Evolutionary conservation across 2,329 filamentous ascomycete genomes (phyloP).

Genomic region (Fusarium neocosmosporiellum): DNA sequence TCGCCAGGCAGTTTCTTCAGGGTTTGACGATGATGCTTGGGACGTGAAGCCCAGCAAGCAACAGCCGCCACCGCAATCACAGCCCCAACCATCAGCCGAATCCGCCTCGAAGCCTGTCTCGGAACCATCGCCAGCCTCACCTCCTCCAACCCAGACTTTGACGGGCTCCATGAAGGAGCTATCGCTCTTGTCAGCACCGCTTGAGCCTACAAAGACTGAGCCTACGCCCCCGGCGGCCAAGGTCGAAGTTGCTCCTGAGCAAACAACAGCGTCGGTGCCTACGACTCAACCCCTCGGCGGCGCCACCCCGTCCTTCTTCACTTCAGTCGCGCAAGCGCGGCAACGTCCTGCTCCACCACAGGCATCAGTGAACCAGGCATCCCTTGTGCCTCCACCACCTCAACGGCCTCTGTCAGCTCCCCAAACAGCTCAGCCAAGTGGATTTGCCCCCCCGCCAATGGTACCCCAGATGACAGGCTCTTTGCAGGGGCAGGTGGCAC

Average conservation of each 20-base stretch:
- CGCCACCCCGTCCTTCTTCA: slow-evolving; percentile 70
- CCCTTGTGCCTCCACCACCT: slow-evolving; percentile 80
- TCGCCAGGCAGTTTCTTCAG: slow-evolving; percentile 52
- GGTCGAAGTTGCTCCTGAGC: slow-evolving; percentile 19
- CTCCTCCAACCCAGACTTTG: slow-evolving; percentile 59
- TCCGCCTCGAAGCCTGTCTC: slow-evolving; percentile 39
- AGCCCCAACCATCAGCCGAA: slow-evolving; percentile 21
- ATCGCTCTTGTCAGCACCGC: slow-evolving; percentile 63
- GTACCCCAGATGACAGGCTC: slow-evolving; percentile 87
- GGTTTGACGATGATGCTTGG: slow-evolving; percentile 98
- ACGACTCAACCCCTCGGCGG: slow-evolving; percentile 61
- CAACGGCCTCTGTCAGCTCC: slow-evolving; percentile 88
- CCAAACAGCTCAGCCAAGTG: slow-evolving; percentile 79
- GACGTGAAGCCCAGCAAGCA: slow-evolving; percentile 87
- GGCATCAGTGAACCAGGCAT: slow-evolving; percentile 64
- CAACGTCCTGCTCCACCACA: slow-evolving; percentile 49
- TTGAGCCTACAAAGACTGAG: slow-evolving; percentile 61
- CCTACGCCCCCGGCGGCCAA: slow-evolving; percentile 44
- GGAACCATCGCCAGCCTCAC: slow-evolving; percentile 27
- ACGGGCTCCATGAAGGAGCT: slow-evolving; percentile 75
- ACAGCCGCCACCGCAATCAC: slow-evolving; percentile 40
- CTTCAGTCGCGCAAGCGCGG: slow-evolving; percentile 57
- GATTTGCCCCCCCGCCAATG: slow-evolving; percentile 78
- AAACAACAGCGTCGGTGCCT: slow-evolving; percentile 48
- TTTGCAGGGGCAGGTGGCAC: slow-evolving; percentile 71